Evolutionary conservation across 495 filamentous ascomycete species (phyloP).

Genomic region (Penicillium bialowiezense): DNA sequence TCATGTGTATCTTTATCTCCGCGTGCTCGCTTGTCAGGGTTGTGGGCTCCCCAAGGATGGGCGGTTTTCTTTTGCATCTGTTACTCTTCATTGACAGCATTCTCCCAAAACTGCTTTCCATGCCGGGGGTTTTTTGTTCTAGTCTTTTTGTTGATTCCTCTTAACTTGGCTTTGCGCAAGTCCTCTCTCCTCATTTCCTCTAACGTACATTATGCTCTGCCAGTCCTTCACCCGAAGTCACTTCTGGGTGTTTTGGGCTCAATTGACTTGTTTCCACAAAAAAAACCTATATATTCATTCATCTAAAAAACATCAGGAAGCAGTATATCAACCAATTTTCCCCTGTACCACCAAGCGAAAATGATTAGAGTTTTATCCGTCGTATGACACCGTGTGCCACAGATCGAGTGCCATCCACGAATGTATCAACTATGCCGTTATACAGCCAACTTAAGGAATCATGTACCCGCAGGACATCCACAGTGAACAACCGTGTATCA

Average conservation of each 20-base stretch:
- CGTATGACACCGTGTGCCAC: no score
- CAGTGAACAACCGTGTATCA: no score
- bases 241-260: background rate
- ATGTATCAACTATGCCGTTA: no score
- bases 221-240: constrained; percentile 9
- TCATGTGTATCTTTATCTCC: constrained; percentile 3
- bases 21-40: constrained; percentile 3
- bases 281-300: background rate
- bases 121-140: constrained; percentile 10
- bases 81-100: constrained; percentile 4
- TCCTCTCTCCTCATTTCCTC: constrained; percentile 1
- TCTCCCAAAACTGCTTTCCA: constrained; percentile 16
- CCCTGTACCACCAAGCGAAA: no score
- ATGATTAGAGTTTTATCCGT: no score
- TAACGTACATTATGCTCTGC: constrained; percentile 33
- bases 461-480: no score
- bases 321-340: no score
- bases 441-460: no score
- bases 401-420: no score
- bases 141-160: constrained; percentile 12
- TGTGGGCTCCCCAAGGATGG: constrained; percentile 2
- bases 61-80: constrained; percentile 5
- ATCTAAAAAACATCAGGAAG: no score
- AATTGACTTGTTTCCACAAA: background rate
- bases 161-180: constrained; percentile 17